phyloP scores from a whole-genome alignment of 169 alveolate genomes.

The Eimeria praecox region DNA sequence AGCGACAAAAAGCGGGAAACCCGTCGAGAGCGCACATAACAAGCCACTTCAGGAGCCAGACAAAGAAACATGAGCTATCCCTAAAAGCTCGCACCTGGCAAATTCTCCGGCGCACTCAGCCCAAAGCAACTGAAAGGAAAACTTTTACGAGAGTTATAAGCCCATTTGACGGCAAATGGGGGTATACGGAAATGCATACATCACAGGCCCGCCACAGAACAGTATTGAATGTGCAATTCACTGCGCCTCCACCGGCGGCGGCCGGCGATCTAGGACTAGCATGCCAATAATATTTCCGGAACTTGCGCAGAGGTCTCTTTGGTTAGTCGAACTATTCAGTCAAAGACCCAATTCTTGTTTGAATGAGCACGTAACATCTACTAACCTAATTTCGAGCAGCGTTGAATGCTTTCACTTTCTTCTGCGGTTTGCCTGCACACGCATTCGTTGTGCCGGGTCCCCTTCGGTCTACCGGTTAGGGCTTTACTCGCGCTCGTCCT shows the following conservation, averaged over 20 bases:
- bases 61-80: not conserved
- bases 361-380: not conserved
- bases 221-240: not conserved
- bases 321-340: not conserved
- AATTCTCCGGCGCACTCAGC: not conserved
- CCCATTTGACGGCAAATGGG: not conserved
- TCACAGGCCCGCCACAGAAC: not conserved
- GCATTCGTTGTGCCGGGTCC: no score
- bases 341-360: not conserved
- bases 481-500: no score
- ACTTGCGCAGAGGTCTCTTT: not conserved
- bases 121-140: not conserved
- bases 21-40: not conserved
- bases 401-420: not conserved
- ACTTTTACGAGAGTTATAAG: not conserved
- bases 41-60: not conserved
- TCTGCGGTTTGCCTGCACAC: no score
- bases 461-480: no score
- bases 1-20: not conserved
- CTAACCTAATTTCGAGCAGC: not conserved
- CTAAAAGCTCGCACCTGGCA: not conserved
- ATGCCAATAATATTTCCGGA: not conserved
- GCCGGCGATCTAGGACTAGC: not conserved
- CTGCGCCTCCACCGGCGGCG: not conserved
- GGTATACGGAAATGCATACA: not conserved